Base-by-base conservation (phyloP, 1,284 basidiomycete genomes). In the Tilletiopsis washingtonensis region DNA sequence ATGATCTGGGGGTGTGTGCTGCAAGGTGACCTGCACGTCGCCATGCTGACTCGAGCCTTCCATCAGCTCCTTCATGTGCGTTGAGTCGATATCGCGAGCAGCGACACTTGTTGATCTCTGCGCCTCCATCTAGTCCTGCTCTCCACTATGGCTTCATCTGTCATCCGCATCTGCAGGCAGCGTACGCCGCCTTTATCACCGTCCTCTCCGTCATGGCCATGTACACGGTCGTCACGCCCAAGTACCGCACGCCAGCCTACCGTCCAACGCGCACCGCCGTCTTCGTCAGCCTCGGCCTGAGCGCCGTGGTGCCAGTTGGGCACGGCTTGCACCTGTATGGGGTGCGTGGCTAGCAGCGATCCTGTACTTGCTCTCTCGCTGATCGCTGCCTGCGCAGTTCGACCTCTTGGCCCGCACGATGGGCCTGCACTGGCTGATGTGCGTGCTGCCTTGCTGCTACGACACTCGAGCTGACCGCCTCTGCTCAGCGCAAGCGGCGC, bases 241-340 rank as follows among this genome's bases (percentile, higher is more conserved):
- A 83, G 65, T 90, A 90, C 73, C 77, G 82, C 14, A 85, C 83
- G 56, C 82, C 85, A 1, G 79, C 79, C 0, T 85, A 88, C 72
- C 80, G 88, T 20, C 81, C 83, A 60, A 80, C 85, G 49, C 82
- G 91, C 20, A 91, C 88, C 3, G 74, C 77, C 20, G 82, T 88
- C 6, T 94, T 93, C 75, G 80, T 90, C 57, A 81, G 78, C 9
- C 81, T 93, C 14, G 89, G 90, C 14, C 75, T 88, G 24, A 83
- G 81, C 56, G 84, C 82, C 7, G 73, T 86, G 34, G 32, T 87
- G 4, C 90, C 89, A 23, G 77, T 87, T 15, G 75, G 77, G 11
- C 88, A 94, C 67, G 65, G 84, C 45, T 79, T 59, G 0, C 21
- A 34, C 38, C 75, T 78, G 14, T 82, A 69, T 47, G 69, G 66